Evolutionary conservation across 345 rosid genomes (phyloP).

Genomic region (Psidium guajava): DNA sequence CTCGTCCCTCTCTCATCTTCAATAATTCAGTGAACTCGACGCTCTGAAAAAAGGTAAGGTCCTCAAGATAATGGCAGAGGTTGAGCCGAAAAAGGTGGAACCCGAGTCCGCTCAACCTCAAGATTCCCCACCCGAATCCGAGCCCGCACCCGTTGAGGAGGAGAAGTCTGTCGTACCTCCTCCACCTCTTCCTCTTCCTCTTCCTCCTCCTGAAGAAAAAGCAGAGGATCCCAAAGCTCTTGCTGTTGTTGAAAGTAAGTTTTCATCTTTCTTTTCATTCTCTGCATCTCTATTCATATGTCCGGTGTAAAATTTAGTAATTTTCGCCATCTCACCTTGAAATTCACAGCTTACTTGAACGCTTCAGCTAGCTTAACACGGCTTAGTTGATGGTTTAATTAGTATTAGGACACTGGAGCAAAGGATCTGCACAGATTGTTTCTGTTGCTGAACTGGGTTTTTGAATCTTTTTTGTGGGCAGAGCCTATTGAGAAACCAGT

Average conservation of each 20-base stretch:
- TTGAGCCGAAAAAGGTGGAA: slow-evolving; percentile 34
- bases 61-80: slow-evolving; percentile 28
- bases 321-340: neutral
- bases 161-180: slow-evolving; percentile 22
- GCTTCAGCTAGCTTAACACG: neutral
- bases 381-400: neutral
- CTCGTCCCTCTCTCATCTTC: neutral
- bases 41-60: neutral
- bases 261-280: neutral
- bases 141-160: slow-evolving; percentile 17
- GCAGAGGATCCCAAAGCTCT: slow-evolving; percentile 21
- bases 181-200: slow-evolving; percentile 3
- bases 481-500: slow-evolving; percentile 22
- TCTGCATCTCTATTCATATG: neutral
- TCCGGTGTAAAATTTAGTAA: neutral
- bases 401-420: neutral
- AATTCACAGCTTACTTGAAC: neutral
- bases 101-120: neutral
- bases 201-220: slow-evolving; percentile 10
- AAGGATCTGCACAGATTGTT: neutral
- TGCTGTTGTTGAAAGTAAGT: slow-evolving; percentile 16
- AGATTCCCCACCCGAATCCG: neutral
- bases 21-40: neutral
- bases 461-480: slow-evolving; percentile 5
- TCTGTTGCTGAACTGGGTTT: neutral